A percentile compares a stretch with the other conserved stretches of the same genome.
Conservation (phyloP, 176 grass and related monocot genomes). For the Lolium multiflorum region DNA sequence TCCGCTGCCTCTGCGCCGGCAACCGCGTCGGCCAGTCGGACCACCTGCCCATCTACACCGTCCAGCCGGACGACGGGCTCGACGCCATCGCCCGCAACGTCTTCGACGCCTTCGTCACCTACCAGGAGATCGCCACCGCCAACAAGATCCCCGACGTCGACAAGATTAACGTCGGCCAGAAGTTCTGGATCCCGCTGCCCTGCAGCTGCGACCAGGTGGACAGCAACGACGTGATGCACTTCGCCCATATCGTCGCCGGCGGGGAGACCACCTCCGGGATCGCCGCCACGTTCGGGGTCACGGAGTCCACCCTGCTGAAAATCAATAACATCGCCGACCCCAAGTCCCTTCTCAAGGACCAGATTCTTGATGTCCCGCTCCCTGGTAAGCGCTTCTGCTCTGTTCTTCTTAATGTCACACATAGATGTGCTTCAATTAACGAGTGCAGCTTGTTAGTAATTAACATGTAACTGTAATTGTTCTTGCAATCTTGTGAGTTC, state of each 20-base stretch:
- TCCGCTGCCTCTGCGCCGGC: slow-evolving; percentile 63
- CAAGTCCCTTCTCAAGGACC: neutral
- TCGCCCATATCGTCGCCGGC: slow-evolving; percentile 54
- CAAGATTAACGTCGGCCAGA: slow-evolving; percentile 4
- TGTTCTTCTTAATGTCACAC: neutral
- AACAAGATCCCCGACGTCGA: slow-evolving; percentile 50
- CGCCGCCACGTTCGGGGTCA: slow-evolving; percentile 57
- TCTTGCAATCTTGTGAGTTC: slow-evolving; percentile 14
- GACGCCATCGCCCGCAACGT: slow-evolving; percentile 46
- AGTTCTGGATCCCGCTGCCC: slow-evolving; percentile 75
- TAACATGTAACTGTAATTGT: neutral
- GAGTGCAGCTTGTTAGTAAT: neutral
- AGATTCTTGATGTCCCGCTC: slow-evolving; percentile 86
- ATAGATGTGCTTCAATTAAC: neutral
- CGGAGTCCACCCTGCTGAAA: slow-evolving; percentile 46
- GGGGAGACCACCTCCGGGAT: slow-evolving; percentile 43
- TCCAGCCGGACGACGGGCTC: slow-evolving; percentile 57
- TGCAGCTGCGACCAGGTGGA: slow-evolving; percentile 78
- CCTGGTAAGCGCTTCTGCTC: slow-evolving; percentile 34
- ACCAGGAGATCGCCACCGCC: slow-evolving; percentile 61
- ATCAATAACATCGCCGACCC: slow-evolving; percentile 61
- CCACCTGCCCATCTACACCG: slow-evolving; percentile 53
- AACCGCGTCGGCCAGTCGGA: slow-evolving; percentile 48
- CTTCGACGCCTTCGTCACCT: slow-evolving; percentile 60
- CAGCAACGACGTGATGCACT: slow-evolving; percentile 56